Evolutionary conservation across 352 stramenopile genomes (phyloP).

Genomic region (Blastocystis sp.): DNA sequence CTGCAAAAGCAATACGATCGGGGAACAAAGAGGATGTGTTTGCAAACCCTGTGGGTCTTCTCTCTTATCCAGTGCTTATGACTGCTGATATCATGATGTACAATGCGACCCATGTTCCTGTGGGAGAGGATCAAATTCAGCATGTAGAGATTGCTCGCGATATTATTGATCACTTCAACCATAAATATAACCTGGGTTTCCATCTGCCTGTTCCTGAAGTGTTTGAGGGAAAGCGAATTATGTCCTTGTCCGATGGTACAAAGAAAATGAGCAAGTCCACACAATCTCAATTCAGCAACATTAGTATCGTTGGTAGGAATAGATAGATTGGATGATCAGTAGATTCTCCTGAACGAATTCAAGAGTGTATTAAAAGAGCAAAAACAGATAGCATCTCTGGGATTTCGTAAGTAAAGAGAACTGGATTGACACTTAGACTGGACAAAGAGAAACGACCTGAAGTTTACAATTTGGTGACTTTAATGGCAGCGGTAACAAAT

Average conservation of each 20-base stretch:
- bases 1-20: constrained; percentile 80
- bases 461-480: constrained; percentile 90
- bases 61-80: constrained; percentile 97
- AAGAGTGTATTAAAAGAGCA: constrained; percentile 80
- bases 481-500: constrained; percentile 77
- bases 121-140: constrained; percentile 95
- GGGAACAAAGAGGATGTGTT: constrained; percentile 70
- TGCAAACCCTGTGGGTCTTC: constrained; percentile 80
- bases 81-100: constrained; percentile 98
- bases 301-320: constrained; percentile 82
- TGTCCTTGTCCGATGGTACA: constrained; percentile 91
- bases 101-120: constrained; percentile 88
- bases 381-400: constrained; percentile 86
- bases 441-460: constrained; percentile 88
- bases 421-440: constrained; percentile 75
- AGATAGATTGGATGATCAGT: constrained; percentile 73
- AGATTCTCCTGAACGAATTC: constrained; percentile 78
- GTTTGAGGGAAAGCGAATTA: constrained; percentile 78
- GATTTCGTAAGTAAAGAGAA: constrained; percentile 80
- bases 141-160: constrained; percentile 96
- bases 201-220: constrained; percentile 67
- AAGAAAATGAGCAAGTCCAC: constrained; percentile 98
- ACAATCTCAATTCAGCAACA: constrained; percentile 78
- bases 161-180: constrained; percentile 91
- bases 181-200: constrained; percentile 80